Evolutionary conservation across 1,284 basidiomycete species (phyloP), one percentile per base, ranked within the genome.

Genomic region (Trametes pubescens): DNA sequence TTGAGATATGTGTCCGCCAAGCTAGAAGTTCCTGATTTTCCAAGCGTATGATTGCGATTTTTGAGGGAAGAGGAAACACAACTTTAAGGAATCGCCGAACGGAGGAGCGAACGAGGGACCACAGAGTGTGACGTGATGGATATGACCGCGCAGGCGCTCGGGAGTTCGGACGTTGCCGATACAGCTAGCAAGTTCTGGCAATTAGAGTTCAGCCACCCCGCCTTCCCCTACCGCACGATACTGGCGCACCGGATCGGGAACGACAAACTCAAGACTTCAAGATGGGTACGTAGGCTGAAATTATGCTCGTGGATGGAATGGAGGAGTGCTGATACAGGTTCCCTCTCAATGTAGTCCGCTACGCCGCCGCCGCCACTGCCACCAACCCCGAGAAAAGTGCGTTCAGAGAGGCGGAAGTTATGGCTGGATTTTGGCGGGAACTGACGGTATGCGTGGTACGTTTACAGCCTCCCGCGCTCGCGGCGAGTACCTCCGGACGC

Each of bases 401-500:
- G 89, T 86, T 60, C 29, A 59, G 54, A 62, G 53, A 57, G 35
- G 51, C 55, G 58, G 58, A 57, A 55, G 46, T 24, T 62, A 54
- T 58, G 22, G 34, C 13, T 14, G 47, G 44, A 53, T 48, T 34
- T 58, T 38, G 48, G 21, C 40, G 14, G 61, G 38, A 32, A 63
- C 54, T 72, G 51, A 69, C 38, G 35, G 57, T 51, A 52, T 67
- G 59, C 66, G 59, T 62, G 65, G 65, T 68, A 66, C 70, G 62
- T 65, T 65, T 66, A 51, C 71, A 96, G 94, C 93, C 79, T 90
- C 95, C 75, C 92, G 89, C 77, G 93, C 96, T 68, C 92, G 94
- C 76, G 96, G 96, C 75, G 93, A 96, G 84, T 98, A 99, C 87
- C 90, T 99, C 77, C 94, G 96, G 74, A 98, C 97, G 65, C 98